Evolutionary conservation across 2,329 filamentous ascomycete genomes (phyloP).

Genomic region (Colletotrichum filicis): DNA sequence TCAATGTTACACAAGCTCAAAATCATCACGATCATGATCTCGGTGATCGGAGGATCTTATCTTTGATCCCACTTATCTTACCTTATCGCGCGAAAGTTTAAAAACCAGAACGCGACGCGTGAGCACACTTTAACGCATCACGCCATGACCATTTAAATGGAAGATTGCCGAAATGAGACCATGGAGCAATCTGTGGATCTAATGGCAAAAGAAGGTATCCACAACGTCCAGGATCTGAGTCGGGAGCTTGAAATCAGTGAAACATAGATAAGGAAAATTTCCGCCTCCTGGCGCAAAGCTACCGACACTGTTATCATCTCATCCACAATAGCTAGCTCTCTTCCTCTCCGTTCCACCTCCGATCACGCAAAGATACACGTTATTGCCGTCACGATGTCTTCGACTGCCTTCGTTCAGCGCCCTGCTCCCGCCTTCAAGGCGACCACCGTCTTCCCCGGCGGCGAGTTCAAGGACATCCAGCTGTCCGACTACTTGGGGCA

Average conservation of each 20-base stretch:
- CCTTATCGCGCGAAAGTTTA: background rate
- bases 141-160: slow-evolving; percentile 2
- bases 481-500: slow-evolving; percentile 58
- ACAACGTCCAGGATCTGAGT: background rate
- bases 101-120: slow-evolving; percentile 3
- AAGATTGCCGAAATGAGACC: slow-evolving; percentile 9
- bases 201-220: background rate
- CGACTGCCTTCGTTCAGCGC: slow-evolving; percentile 56
- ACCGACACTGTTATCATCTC: slow-evolving; percentile 1
- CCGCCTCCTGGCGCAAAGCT: slow-evolving; percentile 4
- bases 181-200: slow-evolving; percentile 19
- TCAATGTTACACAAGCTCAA: background rate
- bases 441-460: slow-evolving; percentile 59
- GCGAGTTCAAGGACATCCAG: slow-evolving; percentile 59
- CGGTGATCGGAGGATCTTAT: background rate
- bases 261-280: slow-evolving; percentile 25
- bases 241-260: background rate
- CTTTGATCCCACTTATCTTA: background rate
- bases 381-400: slow-evolving; percentile 48
- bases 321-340: background rate
- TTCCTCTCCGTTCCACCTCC: background rate
- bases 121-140: background rate
- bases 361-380: background rate
- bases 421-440: slow-evolving; percentile 61
- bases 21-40: too few species aligned